Evolutionary conservation across 2,329 filamentous ascomycete genomes (phyloP).

Genomic region (Pseudogymnoascus sp.): DNA sequence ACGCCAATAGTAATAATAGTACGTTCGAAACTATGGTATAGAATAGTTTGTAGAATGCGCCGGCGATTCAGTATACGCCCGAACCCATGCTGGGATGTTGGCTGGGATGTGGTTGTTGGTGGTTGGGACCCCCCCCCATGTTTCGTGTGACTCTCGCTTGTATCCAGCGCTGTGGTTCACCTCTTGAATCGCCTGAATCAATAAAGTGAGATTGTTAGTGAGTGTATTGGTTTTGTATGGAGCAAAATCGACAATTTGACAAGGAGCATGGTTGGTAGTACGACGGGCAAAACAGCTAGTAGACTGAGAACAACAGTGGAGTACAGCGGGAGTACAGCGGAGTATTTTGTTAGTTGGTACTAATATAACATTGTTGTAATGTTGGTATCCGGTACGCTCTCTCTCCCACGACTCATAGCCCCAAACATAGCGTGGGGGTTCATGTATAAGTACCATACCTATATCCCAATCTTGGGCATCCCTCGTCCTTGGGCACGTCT

Average conservation of each 20-base stretch:
- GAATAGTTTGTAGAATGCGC: neutral
- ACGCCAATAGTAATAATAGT: neutral
- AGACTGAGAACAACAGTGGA: no score
- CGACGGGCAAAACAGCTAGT: neutral
- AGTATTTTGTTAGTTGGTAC: neutral
- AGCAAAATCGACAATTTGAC: neutral
- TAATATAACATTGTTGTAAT: neutral
- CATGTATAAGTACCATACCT: neutral
- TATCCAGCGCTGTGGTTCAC: neutral
- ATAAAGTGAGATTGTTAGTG: neutral
- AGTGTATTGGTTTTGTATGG: neutral
- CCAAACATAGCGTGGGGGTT: conserved; percentile 2
- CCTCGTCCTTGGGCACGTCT: neutral
- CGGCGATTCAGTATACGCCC: neutral
- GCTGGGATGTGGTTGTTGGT: neutral
- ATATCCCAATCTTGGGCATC: neutral
- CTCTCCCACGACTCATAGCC: neutral
- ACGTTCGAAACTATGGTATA: neutral
- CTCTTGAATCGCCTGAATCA: neutral
- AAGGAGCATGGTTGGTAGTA: neutral
- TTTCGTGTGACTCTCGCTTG: neutral
- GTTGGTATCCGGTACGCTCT: neutral
- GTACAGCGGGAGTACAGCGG: neutral
- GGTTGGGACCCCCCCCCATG: neutral
- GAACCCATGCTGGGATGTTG: neutral